Evolutionary conservation across 768 basidiomycete species (phyloP), one percentile per base, ranked within the genome.

Genomic region (Termitomyces sp.): DNA sequence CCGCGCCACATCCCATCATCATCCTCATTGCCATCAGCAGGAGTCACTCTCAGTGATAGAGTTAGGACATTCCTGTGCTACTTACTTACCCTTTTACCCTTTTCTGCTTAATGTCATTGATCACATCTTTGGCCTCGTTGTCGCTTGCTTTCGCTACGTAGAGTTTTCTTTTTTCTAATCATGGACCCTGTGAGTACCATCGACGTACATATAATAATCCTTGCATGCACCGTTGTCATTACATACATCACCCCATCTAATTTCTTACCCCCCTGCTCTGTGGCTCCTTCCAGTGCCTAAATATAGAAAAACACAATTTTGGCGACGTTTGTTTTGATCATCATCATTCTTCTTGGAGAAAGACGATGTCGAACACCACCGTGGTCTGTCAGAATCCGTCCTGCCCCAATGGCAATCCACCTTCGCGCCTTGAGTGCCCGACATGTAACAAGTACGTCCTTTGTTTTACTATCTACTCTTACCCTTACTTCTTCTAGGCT

Each of bases 371-470:
- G 8, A 48, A 16, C 21, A 11, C 60, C 21, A 11, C 60, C 39
- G 67, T 83, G 47, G 58, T 70, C 52, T 92, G 90, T 70, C 89
- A 91, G 67, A 90, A 85, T 70, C 68, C 79, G 7, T 71, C 71
- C 34, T 92, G 90, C 68, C 80, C 81, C 19, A 90, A 91, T 58
- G 91, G 89, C 39, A 88, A 92, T 63, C 93, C 93, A 2, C 84
- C 87, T 4, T 93, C 93, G 25, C 79, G 82, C 25, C 78, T 98
- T 12, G 94, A 97, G 72, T 98, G 95, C 64, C 95, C 95, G 0
- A 91, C 91, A 7, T 98, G 95, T 73, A 86, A 81, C 72, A 95
- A 95, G 94, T 95, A 61, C 62, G 79, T 78, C 61, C 39, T 61
- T 28, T 27, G 23, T 14, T 47, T 54, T 42, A 14, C 32, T 50